A percentile compares a stretch with the other conserved stretches of the same genome.
phyloP scores from a whole-genome alignment of 2,329 filamentous ascomycete genomes.

The Ascochyta fabae region DNA sequence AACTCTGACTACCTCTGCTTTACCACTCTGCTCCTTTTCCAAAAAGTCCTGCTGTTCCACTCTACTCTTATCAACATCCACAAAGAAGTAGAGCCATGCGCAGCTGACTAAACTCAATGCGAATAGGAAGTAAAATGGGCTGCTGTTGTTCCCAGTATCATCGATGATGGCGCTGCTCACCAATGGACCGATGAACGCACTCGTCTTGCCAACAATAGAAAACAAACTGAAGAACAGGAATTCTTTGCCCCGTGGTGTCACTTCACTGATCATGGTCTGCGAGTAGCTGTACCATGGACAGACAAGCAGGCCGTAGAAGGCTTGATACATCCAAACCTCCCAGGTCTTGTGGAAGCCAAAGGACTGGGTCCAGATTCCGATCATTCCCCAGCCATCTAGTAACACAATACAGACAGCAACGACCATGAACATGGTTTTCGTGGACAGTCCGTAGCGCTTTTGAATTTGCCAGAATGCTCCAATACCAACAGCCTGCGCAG shows the following conservation, averaged over 20 bases:
- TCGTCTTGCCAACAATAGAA: slow-evolving; percentile 72
- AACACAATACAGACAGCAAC: slow-evolving; percentile 68
- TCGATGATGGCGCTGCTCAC: slow-evolving; percentile 75
- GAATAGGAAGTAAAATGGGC: slow-evolving; percentile 69
- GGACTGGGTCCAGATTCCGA: slow-evolving; percentile 62
- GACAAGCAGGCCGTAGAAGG: slow-evolving; percentile 69
- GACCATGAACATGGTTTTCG: slow-evolving; percentile 73
- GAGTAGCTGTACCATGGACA: slow-evolving; percentile 75
- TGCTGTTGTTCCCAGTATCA: slow-evolving; percentile 63
- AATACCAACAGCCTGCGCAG: slow-evolving; percentile 68
- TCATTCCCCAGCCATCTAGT: slow-evolving; percentile 66
- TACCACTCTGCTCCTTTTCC: slow-evolving; percentile 28
- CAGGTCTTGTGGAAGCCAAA: slow-evolving; percentile 62
- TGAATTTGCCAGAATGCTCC: slow-evolving; percentile 68
- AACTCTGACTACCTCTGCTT: slow-evolving; percentile 1
- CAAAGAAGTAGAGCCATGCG: slow-evolving; percentile 31
- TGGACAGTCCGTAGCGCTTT: slow-evolving; percentile 63
- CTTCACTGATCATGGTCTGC: slow-evolving; percentile 74
- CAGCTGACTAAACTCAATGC: slow-evolving; percentile 33
- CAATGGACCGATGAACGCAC: slow-evolving; percentile 70
- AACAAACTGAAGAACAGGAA: slow-evolving; percentile 75
- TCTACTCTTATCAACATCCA: slow-evolving; percentile 33
- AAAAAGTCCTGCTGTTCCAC: slow-evolving; percentile 34
- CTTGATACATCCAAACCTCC: slow-evolving; percentile 59
- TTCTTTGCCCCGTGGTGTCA: slow-evolving; percentile 71